Percentiles rank a stretch among this genome's conserved stretches.
phyloP scores from a whole-genome alignment of 1,284 basidiomycete genomes.

The Fomitopsis palustris region DNA sequence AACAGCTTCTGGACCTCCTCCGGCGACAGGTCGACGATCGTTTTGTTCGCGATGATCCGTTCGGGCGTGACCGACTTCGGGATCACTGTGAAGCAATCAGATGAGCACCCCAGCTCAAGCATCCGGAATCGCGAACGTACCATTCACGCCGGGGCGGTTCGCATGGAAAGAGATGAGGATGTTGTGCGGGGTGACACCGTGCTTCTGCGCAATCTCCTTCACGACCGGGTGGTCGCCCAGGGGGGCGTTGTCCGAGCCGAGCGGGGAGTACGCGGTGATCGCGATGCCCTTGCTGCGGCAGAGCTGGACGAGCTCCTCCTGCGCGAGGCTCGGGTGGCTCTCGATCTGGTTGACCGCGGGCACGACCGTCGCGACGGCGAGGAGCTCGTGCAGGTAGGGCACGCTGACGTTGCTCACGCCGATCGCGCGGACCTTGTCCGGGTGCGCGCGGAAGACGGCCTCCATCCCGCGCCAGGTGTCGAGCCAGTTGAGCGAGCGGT shows the following conservation, averaged over 20 bases:
- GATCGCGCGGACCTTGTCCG: conserved; percentile 71
- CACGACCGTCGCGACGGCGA: conserved; percentile 56
- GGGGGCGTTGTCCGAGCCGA: conserved; percentile 75
- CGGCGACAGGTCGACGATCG: conserved; percentile 51
- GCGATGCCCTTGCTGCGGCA: conserved; percentile 62
- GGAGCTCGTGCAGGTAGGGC: conserved; percentile 53
- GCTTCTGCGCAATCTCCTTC: conserved; percentile 48
- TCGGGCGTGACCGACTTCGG: conserved; percentile 61
- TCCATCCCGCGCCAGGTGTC: conserved; percentile 83
- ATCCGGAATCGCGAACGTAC: conserved; percentile 26
- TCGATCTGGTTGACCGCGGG: conserved; percentile 86
- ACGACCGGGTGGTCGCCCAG: conserved; percentile 60
- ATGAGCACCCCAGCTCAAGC: background rate
- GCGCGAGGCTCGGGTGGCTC: conserved; percentile 69
- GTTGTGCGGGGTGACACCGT: conserved; percentile 52
- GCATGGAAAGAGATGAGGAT: conserved; percentile 65
- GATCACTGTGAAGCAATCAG: conserved; percentile 37
- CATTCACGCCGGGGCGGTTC: conserved; percentile 53
- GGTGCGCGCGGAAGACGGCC: conserved; percentile 56
- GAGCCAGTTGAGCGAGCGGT: conserved; percentile 57
- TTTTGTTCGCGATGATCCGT: conserved; percentile 57
- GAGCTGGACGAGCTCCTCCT: conserved; percentile 59
- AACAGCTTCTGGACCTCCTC: conserved; percentile 56
- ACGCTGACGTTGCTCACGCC: conserved; percentile 75
- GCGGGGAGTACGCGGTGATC: conserved; percentile 73